Evolutionary conservation across 108 stramenopile genomes (phyloP), one percentile per base, ranked within the genome.

Genomic region (Licmophora abbreviata): DNA sequence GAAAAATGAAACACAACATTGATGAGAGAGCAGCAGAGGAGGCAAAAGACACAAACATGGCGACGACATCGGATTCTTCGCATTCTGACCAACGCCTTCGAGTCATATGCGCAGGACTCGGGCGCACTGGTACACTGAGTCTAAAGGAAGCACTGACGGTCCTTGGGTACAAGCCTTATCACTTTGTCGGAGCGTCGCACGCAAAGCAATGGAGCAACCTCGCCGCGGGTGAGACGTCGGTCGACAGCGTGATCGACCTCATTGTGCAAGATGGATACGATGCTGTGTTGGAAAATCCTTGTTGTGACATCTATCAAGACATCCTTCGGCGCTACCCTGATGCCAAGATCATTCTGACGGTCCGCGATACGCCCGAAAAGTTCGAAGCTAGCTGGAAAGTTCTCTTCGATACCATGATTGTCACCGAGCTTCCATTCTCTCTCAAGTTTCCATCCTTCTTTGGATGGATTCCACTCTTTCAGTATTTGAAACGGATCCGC

Each of bases 281-380:
- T n/a, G 75, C 75, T 4, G 53, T 57, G 0, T 42, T 71, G 20
- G 63, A 76, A 21, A 50, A 41, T 30, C 58, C 69, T 14, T 54
- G 48, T 26, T 44, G 23, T 28, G 54, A 61, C 29, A 46, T 70
- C 37, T 60, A 44, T 50, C 1, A 45, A 11, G 57, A 58, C 25
- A 17, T 58, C 24, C 23, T 58, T 22, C 29, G 3, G n/a, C 10
- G 8, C 6, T 50, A 61, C 30, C 66, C 69, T 22, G 44, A 67
- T 20, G 75, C 60, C 43, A 71, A 71, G 38, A 66, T 66, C 10
- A 49, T 76, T 37, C 61, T 71, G 23, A 71, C 69, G 35, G 66
- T 68, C 17, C 56, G 69, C 9, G 68, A 66, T 24, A 51, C 41
- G 12, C 47, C 62, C 14, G 60, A 58, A 34, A 30, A 36, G 44